Evolutionary conservation across 805 yeast genomes (phyloP).

Genomic region (Wickerhamiella alocasiicola): DNA sequence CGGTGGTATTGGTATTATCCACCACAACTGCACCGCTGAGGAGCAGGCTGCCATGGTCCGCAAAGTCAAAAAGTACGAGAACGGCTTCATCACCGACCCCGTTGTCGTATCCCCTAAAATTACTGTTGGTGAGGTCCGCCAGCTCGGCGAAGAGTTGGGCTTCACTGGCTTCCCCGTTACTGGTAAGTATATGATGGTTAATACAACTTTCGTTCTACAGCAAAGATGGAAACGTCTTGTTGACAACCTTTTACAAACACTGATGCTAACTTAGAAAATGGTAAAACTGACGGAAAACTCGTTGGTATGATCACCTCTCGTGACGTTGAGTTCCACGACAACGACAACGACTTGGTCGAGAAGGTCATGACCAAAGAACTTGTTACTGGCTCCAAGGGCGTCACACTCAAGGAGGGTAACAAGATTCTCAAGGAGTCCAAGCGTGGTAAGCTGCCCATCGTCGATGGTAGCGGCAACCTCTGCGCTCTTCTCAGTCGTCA

Average conservation of each 20-base stretch:
- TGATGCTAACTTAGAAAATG: constrained; percentile 48
- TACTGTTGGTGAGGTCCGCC: constrained; percentile 72
- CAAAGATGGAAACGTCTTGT: constrained; percentile 92
- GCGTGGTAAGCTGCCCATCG: constrained; percentile 94
- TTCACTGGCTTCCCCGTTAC: constrained; percentile 98
- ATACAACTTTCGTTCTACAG: constrained; percentile 99
- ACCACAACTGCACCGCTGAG: constrained; percentile 91
- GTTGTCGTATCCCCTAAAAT: constrained; percentile 64
- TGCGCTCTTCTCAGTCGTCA: constrained; percentile 87
- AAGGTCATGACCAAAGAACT: constrained; percentile 85
- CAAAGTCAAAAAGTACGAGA: constrained; percentile 92
- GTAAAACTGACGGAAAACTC: constrained; percentile 76
- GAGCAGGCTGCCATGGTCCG: constrained; percentile 98
- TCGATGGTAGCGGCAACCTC: constrained; percentile 62
- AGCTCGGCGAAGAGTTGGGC: constrained; percentile 60
- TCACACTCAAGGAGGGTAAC: constrained; percentile 76
- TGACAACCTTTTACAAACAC: constrained; percentile 40
- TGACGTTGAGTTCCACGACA: constrained; percentile 90
- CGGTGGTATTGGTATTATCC: constrained; percentile 98
- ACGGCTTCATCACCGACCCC: constrained; percentile 93
- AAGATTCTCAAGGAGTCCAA: constrained; percentile 80
- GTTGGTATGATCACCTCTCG: constrained; percentile 94
- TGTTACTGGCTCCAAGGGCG: constrained; percentile 72
- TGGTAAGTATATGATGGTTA: constrained; percentile 58
- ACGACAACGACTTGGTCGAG: constrained; percentile 45